Evolutionary conservation across 768 basidiomycete genomes (phyloP).

Genomic region (Trametes cubensis): DNA sequence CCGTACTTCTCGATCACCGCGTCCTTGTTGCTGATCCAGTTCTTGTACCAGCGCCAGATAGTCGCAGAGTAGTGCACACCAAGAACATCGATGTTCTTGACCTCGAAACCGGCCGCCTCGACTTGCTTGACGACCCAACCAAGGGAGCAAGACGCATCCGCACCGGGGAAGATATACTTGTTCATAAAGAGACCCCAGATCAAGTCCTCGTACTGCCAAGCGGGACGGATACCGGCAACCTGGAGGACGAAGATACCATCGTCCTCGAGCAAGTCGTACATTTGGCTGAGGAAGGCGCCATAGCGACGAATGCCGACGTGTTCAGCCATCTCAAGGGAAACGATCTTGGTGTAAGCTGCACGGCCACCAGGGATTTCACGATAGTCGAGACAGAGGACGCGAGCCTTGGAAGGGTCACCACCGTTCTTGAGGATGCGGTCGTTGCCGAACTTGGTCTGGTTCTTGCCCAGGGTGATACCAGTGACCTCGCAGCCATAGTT

Average conservation of each 20-base stretch:
- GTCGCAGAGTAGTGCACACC: constrained; percentile 98
- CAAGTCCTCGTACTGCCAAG: constrained; percentile 99
- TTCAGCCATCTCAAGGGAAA: constrained; percentile 98
- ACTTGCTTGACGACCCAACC: constrained; percentile 91
- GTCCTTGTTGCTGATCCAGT: constrained; percentile 94
- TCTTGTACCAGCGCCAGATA: constrained; percentile 90
- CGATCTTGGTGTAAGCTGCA: constrained; percentile 90
- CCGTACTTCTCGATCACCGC: constrained; percentile 89
- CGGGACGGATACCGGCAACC: constrained; percentile 93
- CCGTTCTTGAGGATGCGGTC: constrained; percentile 78
- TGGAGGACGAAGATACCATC: constrained; percentile 95
- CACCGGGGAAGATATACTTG: constrained; percentile 98
- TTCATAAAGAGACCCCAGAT: constrained; percentile 99
- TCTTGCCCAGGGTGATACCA: constrained; percentile 88
- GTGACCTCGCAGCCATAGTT: constrained; percentile 97
- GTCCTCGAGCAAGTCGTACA: constrained; percentile 92
- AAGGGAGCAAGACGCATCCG: constrained; percentile 93
- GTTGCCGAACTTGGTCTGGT: constrained; percentile 93
- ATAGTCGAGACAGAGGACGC: constrained; percentile 92
- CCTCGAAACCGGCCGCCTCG: constrained; percentile 92
- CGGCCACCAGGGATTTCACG: constrained; percentile 81
- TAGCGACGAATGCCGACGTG: constrained; percentile 97
- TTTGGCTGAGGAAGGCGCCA: constrained; percentile 82
- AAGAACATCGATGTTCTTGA: constrained; percentile 94
- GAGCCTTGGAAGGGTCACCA: constrained; percentile 64